phyloP scores from a whole-genome alignment of 129 eudicot species.

The Mikania micrantha region DNA sequence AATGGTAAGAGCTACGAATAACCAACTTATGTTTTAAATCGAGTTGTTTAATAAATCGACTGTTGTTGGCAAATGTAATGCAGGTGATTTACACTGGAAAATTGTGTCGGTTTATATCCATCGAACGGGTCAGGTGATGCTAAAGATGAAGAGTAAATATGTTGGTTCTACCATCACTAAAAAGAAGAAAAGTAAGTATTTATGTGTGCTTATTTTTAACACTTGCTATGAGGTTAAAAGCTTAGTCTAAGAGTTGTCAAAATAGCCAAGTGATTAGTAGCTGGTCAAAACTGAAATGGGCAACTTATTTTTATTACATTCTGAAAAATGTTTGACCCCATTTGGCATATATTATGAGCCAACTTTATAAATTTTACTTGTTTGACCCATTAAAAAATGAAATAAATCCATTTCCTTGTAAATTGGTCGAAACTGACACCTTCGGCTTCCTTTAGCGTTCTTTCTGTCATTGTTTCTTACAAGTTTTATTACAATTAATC shows the following conservation, averaged over 20 bases:
- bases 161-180: constrained; percentile 81
- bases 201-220: no score
- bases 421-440: not conserved
- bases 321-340: no score
- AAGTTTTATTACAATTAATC: not conserved
- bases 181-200: constrained; percentile 76
- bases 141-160: constrained; percentile 98
- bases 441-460: not conserved
- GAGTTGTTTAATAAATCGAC: not conserved
- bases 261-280: not conserved
- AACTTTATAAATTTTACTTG: not conserved
- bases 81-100: constrained; percentile 98
- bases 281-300: not conserved
- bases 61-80: not conserved
- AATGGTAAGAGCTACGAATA: constrained; percentile 49
- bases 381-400: not conserved
- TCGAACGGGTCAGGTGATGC: constrained; percentile 79
- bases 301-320: no score
- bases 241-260: no score
- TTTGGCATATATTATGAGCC: not conserved
- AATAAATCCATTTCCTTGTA: not conserved
- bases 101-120: constrained; percentile 85
- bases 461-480: not conserved
- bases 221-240: no score
- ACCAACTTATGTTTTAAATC: not conserved